Conservation (phyloP, 1,284 basidiomycete genomes). For the Rhodotorula sp. region DNA sequence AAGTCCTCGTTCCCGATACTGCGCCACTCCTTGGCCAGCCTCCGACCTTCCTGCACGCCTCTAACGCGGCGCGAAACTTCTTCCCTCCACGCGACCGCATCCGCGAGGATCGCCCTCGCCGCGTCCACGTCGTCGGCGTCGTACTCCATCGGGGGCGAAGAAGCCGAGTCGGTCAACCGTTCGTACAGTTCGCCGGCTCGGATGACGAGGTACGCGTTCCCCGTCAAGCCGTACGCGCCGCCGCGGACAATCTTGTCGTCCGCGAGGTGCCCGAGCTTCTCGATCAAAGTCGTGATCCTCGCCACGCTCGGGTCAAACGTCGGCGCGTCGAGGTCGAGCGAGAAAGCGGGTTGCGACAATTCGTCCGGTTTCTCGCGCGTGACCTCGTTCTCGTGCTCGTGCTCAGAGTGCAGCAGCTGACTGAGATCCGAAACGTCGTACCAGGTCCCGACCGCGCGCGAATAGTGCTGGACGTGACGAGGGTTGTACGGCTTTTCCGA, state of each 20-base stretch:
- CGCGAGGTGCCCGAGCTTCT: neutral
- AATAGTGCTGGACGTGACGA: conserved; percentile 9
- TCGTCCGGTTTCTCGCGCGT: neutral
- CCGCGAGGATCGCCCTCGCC: neutral
- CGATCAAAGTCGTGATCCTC: neutral
- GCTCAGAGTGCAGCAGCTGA: neutral
- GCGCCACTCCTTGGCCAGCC: conserved; percentile 6
- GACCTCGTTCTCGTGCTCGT: neutral
- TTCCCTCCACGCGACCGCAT: neutral
- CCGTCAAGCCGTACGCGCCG: conserved; percentile 23
- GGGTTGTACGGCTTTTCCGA: conserved; percentile 8
- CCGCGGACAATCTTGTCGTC: conserved; percentile 18
- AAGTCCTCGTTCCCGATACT: neutral
- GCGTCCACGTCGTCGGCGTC: neutral
- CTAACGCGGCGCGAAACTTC: neutral
- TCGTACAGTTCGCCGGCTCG: neutral
- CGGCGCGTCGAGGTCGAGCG: neutral
- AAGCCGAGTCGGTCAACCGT: neutral
- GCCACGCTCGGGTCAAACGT: neutral
- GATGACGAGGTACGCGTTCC: conserved; percentile 25
- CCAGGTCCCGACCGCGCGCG: conserved; percentile 3
- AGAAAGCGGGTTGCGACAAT: neutral
- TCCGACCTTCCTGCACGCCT: neutral
- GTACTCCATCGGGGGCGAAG: neutral
- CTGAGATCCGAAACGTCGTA: conserved; percentile 9